phyloP scores from a whole-genome alignment of 2,329 filamentous ascomycete genomes.

The Diaporthe aspalathi region DNA sequence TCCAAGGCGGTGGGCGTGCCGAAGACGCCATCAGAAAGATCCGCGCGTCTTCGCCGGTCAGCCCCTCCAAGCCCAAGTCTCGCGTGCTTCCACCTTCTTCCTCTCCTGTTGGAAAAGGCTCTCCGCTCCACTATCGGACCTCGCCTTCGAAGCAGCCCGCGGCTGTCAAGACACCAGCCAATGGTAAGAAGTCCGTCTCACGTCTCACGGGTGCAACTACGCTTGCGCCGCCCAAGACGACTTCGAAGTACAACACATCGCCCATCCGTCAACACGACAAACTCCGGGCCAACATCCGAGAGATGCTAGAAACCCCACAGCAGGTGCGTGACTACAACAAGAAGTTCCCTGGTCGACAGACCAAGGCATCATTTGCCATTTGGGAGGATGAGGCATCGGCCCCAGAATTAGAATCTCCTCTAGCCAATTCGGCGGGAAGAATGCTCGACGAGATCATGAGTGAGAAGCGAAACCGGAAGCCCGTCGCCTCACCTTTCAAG shows the following conservation, averaged over 20 bases:
- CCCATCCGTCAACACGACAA: constrained; percentile 39
- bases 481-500: constrained; percentile 28
- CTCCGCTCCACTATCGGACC: constrained; percentile 34
- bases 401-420: constrained; percentile 35
- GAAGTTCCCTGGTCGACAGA: constrained; percentile 35
- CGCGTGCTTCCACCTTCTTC: constrained; percentile 38
- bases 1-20: constrained; percentile 84
- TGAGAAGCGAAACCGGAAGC: constrained; percentile 38
- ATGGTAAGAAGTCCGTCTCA: constrained; percentile 28
- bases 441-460: constrained; percentile 39
- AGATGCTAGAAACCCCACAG: constrained; percentile 39
- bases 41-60: constrained; percentile 92
- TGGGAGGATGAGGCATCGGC: constrained; percentile 36
- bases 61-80: constrained; percentile 74
- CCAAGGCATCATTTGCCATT: constrained; percentile 37
- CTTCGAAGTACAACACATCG: constrained; percentile 39
- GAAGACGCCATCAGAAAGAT: constrained; percentile 96
- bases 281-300: constrained; percentile 35
- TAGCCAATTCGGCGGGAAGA: constrained; percentile 38
- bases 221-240: constrained; percentile 37
- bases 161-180: constrained; percentile 34
- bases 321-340: constrained; percentile 37
- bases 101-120: constrained; percentile 36
- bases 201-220: constrained; percentile 31
- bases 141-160: constrained; percentile 31